phyloP scores from a whole-genome alignment of 2,329 filamentous ascomycete species.

The Amphichorda felina region DNA sequence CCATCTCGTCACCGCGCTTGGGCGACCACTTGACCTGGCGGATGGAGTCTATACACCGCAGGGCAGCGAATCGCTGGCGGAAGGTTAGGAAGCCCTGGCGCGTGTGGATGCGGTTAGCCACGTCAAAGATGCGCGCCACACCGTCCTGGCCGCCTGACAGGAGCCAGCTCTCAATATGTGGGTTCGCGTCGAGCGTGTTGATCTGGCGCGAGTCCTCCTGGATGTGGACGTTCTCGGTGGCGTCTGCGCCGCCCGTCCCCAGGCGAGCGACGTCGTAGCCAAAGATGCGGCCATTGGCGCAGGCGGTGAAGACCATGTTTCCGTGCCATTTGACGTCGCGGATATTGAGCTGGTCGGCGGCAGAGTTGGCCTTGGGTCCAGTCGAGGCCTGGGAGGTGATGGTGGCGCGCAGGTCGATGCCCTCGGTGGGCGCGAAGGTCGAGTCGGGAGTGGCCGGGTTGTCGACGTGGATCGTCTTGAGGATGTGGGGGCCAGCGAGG shows the following conservation, averaged over 20 bases:
- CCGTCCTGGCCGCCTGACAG: conserved; percentile 55
- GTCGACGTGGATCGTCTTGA: conserved; percentile 48
- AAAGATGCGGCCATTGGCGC: conserved; percentile 52
- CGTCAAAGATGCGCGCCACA: conserved; percentile 49
- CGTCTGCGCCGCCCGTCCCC: conserved; percentile 25
- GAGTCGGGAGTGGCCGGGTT: conserved; percentile 15
- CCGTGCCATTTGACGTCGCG: conserved; percentile 49
- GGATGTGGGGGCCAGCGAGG: conserved; percentile 45
- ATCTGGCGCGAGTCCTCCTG: conserved; percentile 52
- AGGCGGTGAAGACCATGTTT: conserved; percentile 48
- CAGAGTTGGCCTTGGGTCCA: conserved; percentile 24
- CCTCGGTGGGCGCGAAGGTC: conserved; percentile 34
- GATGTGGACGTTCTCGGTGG: conserved; percentile 41
- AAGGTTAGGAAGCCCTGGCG: conserved; percentile 38
- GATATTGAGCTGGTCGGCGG: conserved; percentile 48
- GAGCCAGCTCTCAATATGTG: conserved; percentile 43
- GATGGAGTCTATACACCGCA: conserved; percentile 30
- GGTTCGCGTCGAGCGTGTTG: conserved; percentile 51
- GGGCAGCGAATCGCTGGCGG: conserved; percentile 28
- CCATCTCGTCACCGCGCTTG: conserved; percentile 45
- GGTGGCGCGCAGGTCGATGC: conserved; percentile 43
- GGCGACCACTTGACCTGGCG: conserved; percentile 56
- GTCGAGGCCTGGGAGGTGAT: conserved; percentile 38
- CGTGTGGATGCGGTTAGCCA: conserved; percentile 33
- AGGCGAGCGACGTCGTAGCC: conserved; percentile 47